phyloP scores from a whole-genome alignment of 2,329 filamentous ascomycete species.

The Zasmidium angulare region DNA sequence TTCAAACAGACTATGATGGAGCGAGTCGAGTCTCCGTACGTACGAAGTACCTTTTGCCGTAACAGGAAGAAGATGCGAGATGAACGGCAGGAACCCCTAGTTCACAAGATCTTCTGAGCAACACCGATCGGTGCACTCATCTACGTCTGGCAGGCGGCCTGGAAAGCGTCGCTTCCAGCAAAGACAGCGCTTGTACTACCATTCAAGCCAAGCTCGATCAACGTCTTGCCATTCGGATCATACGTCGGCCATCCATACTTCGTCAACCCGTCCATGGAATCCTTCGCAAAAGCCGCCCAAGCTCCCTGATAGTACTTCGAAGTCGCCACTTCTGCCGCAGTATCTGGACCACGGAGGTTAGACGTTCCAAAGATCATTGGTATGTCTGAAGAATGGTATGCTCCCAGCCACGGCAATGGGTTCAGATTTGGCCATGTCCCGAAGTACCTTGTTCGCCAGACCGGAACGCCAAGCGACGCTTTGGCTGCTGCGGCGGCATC shows the following conservation, averaged over 20 bases:
- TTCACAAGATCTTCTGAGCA: too few species aligned
- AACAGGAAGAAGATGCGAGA: too few species aligned
- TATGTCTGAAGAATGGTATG: constrained; percentile 36
- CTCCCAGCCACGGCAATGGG: constrained; percentile 25
- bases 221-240: constrained; percentile 7
- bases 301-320: constrained; percentile 30
- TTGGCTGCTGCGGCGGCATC: constrained; percentile 41
- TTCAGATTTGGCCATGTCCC: constrained; percentile 26
- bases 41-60: too few species aligned
- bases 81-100: too few species aligned
- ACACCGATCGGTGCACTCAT: too few species aligned
- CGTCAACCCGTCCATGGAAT: constrained; percentile 31
- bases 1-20: too few species aligned
- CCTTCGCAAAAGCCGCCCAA: constrained; percentile 36
- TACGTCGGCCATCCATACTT: constrained; percentile 22
- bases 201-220: constrained; percentile 11
- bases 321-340: constrained; percentile 16
- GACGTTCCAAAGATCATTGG: constrained; percentile 34
- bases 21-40: too few species aligned
- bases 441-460: constrained; percentile 32
- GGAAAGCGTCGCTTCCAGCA: constrained; percentile 3
- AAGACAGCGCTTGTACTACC: constrained; percentile 5
- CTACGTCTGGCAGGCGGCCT: background rate
- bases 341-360: constrained; percentile 16
- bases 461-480: constrained; percentile 27